Conservation (phyloP, 768 basidiomycete genomes). For the Pleurotus salmoneostramineus region DNA sequence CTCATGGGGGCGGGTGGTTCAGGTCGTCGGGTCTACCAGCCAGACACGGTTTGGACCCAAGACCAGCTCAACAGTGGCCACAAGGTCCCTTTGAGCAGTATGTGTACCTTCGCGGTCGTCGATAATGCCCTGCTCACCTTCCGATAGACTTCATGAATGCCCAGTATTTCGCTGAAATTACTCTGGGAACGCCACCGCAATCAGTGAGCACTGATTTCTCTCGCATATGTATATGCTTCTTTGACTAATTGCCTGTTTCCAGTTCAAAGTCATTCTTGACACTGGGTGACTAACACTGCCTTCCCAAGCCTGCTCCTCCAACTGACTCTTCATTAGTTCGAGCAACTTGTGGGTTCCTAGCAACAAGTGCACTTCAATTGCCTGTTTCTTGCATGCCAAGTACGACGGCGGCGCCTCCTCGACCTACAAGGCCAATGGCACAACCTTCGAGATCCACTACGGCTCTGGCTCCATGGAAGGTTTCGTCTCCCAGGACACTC, state of each 20-base stretch:
- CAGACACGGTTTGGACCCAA: constrained; percentile 78
- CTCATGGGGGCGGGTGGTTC: constrained; percentile 72
- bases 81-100: constrained; percentile 84
- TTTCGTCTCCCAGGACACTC: constrained; percentile 80
- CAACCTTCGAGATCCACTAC: constrained; percentile 87
- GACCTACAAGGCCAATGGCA: constrained; percentile 87
- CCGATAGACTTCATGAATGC: constrained; percentile 92
- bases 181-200: constrained; percentile 82
- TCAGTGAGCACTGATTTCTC: constrained; percentile 36
- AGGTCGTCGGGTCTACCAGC: constrained; percentile 53
- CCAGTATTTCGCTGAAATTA: constrained; percentile 91
- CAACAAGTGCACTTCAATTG: constrained; percentile 75
- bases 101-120: constrained; percentile 23
- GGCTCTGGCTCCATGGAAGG: constrained; percentile 98
- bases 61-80: constrained; percentile 77
- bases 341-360: constrained; percentile 96
- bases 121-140: constrained; percentile 8
- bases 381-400: constrained; percentile 92
- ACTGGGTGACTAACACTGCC: constrained; percentile 58
- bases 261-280: constrained; percentile 95
- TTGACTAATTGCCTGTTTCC: constrained; percentile 7
- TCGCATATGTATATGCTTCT: neutral
- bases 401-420: constrained; percentile 80
- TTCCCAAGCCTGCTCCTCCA: no score
- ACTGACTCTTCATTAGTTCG: constrained; percentile 42